Conservation (phyloP, 495 filamentous ascomycete species). For the Lentithecium fluviatile region DNA sequence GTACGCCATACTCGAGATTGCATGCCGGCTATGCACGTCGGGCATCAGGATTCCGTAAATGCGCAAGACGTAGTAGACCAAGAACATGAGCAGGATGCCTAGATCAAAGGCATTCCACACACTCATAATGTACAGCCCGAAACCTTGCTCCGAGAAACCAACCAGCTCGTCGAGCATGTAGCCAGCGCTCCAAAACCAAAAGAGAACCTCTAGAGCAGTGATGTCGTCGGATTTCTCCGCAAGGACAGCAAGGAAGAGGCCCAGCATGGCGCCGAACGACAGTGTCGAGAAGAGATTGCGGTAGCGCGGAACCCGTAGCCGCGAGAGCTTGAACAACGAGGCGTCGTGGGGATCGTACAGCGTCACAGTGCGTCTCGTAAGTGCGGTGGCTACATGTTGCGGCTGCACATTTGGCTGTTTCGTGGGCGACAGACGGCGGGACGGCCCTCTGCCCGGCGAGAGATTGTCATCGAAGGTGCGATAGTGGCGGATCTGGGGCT, state of each 20-base stretch:
- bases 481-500: slow-evolving; percentile 11
- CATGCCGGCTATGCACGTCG: slow-evolving; percentile 56
- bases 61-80: slow-evolving; percentile 84
- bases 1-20: slow-evolving; percentile 76
- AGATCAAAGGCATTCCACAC: slow-evolving; percentile 96
- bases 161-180: slow-evolving; percentile 97
- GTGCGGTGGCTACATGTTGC: background rate
- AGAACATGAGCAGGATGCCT: slow-evolving; percentile 79
- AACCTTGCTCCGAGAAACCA: slow-evolving; percentile 89
- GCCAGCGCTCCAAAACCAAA: slow-evolving; percentile 96
- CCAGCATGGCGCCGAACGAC: slow-evolving; percentile 76
- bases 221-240: slow-evolving; percentile 68
- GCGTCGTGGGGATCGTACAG: slow-evolving; percentile 90
- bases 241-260: slow-evolving; percentile 78
- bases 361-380: slow-evolving; percentile 69
- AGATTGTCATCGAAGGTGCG: slow-evolving; percentile 10
- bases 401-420: slow-evolving; percentile 16
- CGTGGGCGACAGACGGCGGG: slow-evolving; percentile 8
- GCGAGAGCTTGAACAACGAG: slow-evolving; percentile 84
- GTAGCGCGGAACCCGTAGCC: slow-evolving; percentile 86
- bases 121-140: slow-evolving; percentile 92
- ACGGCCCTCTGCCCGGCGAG: slow-evolving; percentile 30
- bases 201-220: slow-evolving; percentile 76
- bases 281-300: slow-evolving; percentile 82
- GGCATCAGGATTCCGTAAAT: slow-evolving; percentile 79